Evolutionary conservation across 2,329 filamentous ascomycete genomes (phyloP), one percentile per base, ranked within the genome.

Genomic region (Tympanopsis confertula): DNA sequence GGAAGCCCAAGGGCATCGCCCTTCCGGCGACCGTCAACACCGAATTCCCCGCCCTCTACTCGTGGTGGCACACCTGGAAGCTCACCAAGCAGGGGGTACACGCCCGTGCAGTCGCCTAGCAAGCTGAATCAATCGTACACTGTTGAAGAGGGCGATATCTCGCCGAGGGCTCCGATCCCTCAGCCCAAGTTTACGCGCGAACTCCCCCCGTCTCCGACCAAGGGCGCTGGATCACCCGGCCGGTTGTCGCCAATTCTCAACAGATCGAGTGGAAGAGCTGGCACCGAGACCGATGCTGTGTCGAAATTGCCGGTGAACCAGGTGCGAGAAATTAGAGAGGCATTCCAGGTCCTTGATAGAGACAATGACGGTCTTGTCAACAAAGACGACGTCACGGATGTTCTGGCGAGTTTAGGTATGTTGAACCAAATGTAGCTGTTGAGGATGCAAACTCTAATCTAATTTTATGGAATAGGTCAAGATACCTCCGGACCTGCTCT

Each of bases 311-410:
- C 78, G 2, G 68, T 75, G 3, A 64, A 73, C 13, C 74, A 82
- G 41, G 66, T 84, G 17, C 71, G 78, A 50, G 77, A 78, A 55
- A 72, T 86, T 59, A 69, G 80, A 42, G 79, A 85, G 51, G 78
- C 74, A 2, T 86, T 85, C 53, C 75, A 79, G 49, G 76, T 82
- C 37, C 65, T 86, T 22, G 81, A 85, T 54, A 66, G 74, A 42
- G 69, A 77, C 52, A 78, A 78, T 45, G 76, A 77, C 44, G 78
- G 79, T 5, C 62, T 65, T 36, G 68, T 85, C 42, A 72, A 69
- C 38, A 63, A 71, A 30, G 69, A 75, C 7, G 74, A 81, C 51
- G 68, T 86, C 5, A 67, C 69, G 3, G 73, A 78, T 46, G 80
- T 81, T 58, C 65, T 86, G 3, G 66, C 68, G 20, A 77, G 79